Evolutionary conservation across 768 basidiomycete species (phyloP).

Genomic region (Amanita jacksonii): DNA sequence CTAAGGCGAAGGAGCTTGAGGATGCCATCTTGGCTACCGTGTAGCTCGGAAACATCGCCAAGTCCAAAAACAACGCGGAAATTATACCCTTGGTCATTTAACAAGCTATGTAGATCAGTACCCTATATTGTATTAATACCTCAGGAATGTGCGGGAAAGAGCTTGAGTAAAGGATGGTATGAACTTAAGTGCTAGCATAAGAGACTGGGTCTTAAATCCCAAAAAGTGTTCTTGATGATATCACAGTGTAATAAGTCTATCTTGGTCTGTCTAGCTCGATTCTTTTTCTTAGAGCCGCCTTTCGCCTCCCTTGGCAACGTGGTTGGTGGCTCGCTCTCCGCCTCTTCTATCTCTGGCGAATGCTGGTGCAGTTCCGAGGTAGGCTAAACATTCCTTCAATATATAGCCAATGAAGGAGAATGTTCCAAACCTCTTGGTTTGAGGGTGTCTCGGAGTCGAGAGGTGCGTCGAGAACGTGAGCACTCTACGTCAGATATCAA

Average conservation of each 20-base stretch:
- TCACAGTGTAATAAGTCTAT: slow-evolving; percentile 70
- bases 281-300: slow-evolving; percentile 11
- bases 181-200: slow-evolving; percentile 33
- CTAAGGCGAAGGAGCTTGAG: slow-evolving; percentile 52
- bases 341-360: not conserved
- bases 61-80: too few species aligned
- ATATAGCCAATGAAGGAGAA: too few species aligned
- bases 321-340: not conserved
- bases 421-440: too few species aligned
- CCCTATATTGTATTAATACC: not conserved
- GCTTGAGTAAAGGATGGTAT: slow-evolving; percentile 13
- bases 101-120: not conserved
- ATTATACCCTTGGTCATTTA: not conserved
- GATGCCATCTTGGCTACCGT: slow-evolving; percentile 52
- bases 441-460: too few species aligned
- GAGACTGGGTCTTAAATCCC: slow-evolving; percentile 51
- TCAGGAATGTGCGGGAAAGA: not conserved
- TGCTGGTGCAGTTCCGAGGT: too few species aligned
- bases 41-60: slow-evolving; percentile 11
- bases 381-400: too few species aligned
- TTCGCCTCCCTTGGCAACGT: slow-evolving; percentile 10
- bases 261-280: slow-evolving; percentile 21
- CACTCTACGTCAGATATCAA: not conserved
- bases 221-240: slow-evolving; percentile 76
- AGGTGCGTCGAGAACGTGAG: too few species aligned